phyloP scores from a whole-genome alignment of 441 rosid genomes.

The Geranium incanum region DNA sequence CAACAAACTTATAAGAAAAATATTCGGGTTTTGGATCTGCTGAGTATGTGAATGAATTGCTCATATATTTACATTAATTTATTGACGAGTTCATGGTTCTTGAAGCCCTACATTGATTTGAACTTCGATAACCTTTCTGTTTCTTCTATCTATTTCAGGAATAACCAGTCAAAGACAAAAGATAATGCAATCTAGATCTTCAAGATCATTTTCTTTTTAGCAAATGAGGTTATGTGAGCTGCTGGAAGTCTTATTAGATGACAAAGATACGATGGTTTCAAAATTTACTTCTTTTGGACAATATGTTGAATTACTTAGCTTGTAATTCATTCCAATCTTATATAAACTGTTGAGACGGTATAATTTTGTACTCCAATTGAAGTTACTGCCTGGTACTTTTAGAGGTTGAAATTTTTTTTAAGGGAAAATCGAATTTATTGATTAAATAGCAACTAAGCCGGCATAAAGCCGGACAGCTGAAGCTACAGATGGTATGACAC shows the following conservation, averaged over 20 bases:
- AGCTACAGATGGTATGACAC: too few species aligned
- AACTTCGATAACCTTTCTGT: not conserved
- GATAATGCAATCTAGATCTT: not conserved
- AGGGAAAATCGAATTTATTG: too few species aligned
- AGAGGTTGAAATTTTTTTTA: too few species aligned
- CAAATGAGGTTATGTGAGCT: not conserved
- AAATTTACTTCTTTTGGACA: not conserved
- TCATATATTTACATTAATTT: not conserved
- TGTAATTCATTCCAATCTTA: not conserved
- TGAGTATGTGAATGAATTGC: not conserved
- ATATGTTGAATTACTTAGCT: not conserved
- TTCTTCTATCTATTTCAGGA: slow-evolving; percentile 2
- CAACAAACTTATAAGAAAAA: not conserved
- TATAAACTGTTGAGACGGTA: not conserved
- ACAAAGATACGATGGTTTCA: not conserved
- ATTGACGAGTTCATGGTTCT: not conserved
- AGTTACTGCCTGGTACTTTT: too few species aligned
- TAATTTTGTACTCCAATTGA: not conserved
- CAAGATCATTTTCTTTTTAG: slow-evolving; percentile 5
- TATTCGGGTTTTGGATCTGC: not conserved
- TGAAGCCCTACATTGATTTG: not conserved
- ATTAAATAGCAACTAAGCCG: too few species aligned
- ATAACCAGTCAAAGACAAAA: not conserved
- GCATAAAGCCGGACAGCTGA: too few species aligned
- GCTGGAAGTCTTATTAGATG: not conserved